Percentiles rank a stretch among this genome's conserved stretches.
phyloP scores from a whole-genome alignment of 2,329 filamentous ascomycete species.

The Xylariaceae sp. region DNA sequence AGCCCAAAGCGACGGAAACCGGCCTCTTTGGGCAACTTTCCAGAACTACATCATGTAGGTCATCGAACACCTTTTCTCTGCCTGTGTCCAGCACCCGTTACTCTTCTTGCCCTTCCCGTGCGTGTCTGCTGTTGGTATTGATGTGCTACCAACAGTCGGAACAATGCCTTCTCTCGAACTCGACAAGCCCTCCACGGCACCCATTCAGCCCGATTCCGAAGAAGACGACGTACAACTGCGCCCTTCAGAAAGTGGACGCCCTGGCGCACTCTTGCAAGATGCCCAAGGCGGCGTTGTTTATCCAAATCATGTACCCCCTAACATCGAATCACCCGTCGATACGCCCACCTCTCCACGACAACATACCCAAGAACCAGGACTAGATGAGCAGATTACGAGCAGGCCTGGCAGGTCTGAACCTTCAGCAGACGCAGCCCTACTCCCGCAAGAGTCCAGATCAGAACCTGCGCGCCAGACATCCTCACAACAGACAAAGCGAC shows the following conservation, averaged over 20 bases:
- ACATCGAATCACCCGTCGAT: conserved; percentile 16
- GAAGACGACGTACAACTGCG: conserved; percentile 11
- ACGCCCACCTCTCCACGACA: too few species aligned
- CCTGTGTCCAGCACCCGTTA: too few species aligned
- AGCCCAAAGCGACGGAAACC: too few species aligned
- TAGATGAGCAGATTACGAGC: conserved; percentile 1
- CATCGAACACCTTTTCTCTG: too few species aligned
- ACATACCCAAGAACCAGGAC: conserved; percentile 2
- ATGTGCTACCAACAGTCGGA: too few species aligned
- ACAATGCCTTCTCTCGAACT: conserved; percentile 23
- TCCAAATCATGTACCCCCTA: conserved; percentile 20
- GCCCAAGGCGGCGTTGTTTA: conserved; percentile 17
- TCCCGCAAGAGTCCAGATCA: conserved; percentile 8
- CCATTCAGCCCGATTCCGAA: conserved; percentile 14
- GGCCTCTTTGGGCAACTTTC: too few species aligned
- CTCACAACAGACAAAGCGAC: background rate
- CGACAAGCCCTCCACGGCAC: conserved; percentile 21
- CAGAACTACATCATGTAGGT: too few species aligned
- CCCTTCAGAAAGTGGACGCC: conserved; percentile 7
- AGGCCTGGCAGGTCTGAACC: conserved; percentile 2
- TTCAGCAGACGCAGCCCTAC: too few species aligned
- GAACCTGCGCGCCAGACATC: conserved; percentile 6
- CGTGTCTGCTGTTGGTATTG: too few species aligned
- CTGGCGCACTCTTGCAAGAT: conserved; percentile 16
- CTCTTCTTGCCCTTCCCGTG: too few species aligned